Conservation (phyloP, 441 rosid species). For the Aquilaria agallochum region DNA sequence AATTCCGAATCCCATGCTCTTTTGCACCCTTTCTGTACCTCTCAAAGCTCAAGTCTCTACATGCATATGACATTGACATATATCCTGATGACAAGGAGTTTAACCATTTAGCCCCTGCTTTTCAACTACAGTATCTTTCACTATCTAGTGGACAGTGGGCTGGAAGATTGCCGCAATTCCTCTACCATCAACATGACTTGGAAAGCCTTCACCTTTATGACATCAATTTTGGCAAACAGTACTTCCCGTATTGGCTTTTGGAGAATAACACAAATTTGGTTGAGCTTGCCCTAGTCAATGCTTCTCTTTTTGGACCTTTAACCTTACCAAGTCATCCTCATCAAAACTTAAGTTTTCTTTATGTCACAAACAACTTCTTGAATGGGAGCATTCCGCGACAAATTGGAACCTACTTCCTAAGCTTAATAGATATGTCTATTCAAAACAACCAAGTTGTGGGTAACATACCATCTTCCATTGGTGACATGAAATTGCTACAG, state of each 20-base stretch:
- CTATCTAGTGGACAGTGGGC: not conserved
- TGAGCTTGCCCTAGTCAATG: not conserved
- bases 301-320: conserved; percentile 16
- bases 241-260: conserved; percentile 20
- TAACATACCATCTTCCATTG: conserved; percentile 10
- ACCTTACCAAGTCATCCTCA: conserved; percentile 6
- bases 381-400: not conserved
- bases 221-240: conserved; percentile 1
- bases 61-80: not conserved
- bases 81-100: not conserved
- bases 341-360: not conserved
- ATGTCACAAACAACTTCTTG: conserved; percentile 19
- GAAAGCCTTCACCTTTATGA: conserved; percentile 5
- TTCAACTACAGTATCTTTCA: not conserved
- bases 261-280: conserved; percentile 17
- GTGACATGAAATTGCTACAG: conserved; percentile 1
- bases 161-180: conserved; percentile 18
- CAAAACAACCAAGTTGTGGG: not conserved
- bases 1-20: conserved; percentile 9
- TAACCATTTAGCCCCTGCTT: not conserved
- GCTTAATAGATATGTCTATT: not conserved
- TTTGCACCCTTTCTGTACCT: conserved; percentile 17
- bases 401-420: conserved; percentile 11
- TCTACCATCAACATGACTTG: conserved; percentile 18
- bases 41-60: conserved; percentile 6